Conservation (phyloP, 192 early-diverging fungal genomes). For the Backusella macrospora region DNA sequence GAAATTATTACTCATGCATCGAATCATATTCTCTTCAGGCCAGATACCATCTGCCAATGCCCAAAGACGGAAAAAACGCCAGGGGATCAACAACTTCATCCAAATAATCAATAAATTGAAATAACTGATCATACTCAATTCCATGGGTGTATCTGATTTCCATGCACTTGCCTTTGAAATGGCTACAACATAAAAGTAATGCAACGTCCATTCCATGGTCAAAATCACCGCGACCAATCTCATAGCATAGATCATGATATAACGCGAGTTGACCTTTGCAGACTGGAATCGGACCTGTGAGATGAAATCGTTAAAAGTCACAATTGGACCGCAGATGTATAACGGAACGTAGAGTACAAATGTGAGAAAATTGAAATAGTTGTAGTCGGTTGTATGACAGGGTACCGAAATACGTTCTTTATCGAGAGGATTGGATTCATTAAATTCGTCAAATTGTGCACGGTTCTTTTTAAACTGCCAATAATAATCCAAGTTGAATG, state of each 20-base stretch:
- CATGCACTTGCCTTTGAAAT: constrained; percentile 85
- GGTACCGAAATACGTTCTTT: constrained; percentile 64
- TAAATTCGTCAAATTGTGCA: constrained; percentile 44
- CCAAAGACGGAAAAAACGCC: constrained; percentile 97
- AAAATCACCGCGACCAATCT: constrained; percentile 66
- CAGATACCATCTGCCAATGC: constrained; percentile 87
- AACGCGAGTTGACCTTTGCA: constrained; percentile 31
- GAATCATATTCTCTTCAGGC: constrained; percentile 90
- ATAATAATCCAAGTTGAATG: constrained; percentile 92
- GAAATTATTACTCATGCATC: constrained; percentile 96
- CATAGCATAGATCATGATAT: constrained; percentile 59
- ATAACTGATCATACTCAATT: constrained; percentile 85
- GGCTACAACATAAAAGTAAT: constrained; percentile 86
- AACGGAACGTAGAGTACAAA: constrained; percentile 87
- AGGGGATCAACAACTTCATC: constrained; percentile 95
- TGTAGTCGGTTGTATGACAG: constrained; percentile 68
- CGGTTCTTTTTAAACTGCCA: constrained; percentile 53
- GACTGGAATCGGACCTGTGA: constrained; percentile 65
- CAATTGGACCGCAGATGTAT: constrained; percentile 92
- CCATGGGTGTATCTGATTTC: constrained; percentile 70
- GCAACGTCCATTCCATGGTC: constrained; percentile 90
- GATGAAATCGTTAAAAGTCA: constrained; percentile 91
- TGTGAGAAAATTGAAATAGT: constrained; percentile 73
- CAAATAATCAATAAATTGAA: constrained; percentile 90
- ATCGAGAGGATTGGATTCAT: constrained; percentile 39